Evolutionary conservation across 441 rosid species (phyloP).

Genomic region (Jatropha multifida): DNA sequence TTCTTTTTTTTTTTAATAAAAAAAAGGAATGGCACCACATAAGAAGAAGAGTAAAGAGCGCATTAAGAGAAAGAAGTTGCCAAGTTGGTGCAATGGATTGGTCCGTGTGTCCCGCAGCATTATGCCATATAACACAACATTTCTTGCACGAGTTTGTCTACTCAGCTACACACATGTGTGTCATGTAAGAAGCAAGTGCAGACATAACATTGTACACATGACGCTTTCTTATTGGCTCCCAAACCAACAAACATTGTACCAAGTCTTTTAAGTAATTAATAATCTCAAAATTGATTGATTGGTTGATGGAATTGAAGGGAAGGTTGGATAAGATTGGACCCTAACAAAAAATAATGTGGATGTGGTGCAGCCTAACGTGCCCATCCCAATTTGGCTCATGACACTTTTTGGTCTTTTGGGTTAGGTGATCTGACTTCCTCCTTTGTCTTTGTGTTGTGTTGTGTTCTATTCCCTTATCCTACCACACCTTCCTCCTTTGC

Average conservation of each 20-base stretch:
- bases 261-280: neutral
- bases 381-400: conserved; percentile 10
- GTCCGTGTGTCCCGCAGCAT: neutral
- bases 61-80: neutral
- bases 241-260: neutral
- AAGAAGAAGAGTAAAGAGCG: neutral
- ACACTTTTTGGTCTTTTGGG: neutral
- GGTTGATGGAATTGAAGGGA: neutral
- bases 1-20: too few relatives aligned
- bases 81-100: neutral
- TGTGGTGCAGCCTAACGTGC: conserved; percentile 17
- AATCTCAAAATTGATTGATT: neutral
- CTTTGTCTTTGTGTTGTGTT: too few relatives aligned
- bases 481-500: neutral
- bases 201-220: neutral
- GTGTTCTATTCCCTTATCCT: conserved; percentile 6
- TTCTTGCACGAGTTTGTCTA: neutral
- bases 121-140: neutral
- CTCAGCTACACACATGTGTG: neutral
- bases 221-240: neutral
- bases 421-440: neutral
- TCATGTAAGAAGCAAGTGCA: neutral
- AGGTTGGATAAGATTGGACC: conserved; percentile 3
- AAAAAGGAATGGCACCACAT: too few relatives aligned
- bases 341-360: neutral